Percentiles rank a stretch among this genome's conserved stretches.
Evolutionary conservation across 441 rosid species (phyloP).

Genomic region (Erysimum pusillum): DNA sequence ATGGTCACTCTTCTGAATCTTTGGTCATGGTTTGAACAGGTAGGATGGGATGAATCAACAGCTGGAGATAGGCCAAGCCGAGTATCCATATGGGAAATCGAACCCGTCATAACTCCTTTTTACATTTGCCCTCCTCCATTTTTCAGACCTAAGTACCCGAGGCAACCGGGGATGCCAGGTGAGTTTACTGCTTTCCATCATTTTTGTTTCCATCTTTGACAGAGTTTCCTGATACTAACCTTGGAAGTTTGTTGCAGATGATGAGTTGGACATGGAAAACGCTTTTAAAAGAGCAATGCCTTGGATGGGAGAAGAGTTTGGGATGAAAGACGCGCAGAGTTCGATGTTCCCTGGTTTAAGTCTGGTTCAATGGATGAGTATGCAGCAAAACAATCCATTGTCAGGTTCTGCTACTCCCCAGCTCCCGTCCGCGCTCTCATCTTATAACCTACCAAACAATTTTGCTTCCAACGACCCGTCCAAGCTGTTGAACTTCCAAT

Average conservation of each 20-base stretch:
- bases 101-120: conserved; percentile 91
- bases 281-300: conserved; percentile 51
- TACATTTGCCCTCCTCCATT: conserved; percentile 97
- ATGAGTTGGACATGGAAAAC: conserved; percentile 47
- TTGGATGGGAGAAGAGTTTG: conserved; percentile 50
- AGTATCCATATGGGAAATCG: conserved; percentile 92
- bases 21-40: conserved; percentile 52
- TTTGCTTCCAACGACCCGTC: conserved; percentile 70
- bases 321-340: conserved; percentile 47
- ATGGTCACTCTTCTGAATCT: conserved; percentile 7
- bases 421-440: conserved; percentile 64
- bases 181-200: not conserved
- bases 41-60: conserved; percentile 97
- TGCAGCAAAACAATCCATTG: conserved; percentile 81
- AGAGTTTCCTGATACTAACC: conserved; percentile 18
- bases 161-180: conserved; percentile 92
- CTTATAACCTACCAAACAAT: conserved; percentile 62
- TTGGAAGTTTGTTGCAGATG: conserved; percentile 37
- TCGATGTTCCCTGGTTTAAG: conserved; percentile 51
- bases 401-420: conserved; percentile 58
- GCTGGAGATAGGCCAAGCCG: conserved; percentile 90
- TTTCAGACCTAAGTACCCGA: conserved; percentile 89
- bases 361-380: conserved; percentile 56
- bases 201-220: conserved; percentile 13
- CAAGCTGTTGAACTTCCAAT: conserved; percentile 77